These are phyloP conservation scores for Ustilago vetiveriae DNA, from an alignment of 1,284 basidiomycete genomes.

Conservation along the genomic window DNA sequence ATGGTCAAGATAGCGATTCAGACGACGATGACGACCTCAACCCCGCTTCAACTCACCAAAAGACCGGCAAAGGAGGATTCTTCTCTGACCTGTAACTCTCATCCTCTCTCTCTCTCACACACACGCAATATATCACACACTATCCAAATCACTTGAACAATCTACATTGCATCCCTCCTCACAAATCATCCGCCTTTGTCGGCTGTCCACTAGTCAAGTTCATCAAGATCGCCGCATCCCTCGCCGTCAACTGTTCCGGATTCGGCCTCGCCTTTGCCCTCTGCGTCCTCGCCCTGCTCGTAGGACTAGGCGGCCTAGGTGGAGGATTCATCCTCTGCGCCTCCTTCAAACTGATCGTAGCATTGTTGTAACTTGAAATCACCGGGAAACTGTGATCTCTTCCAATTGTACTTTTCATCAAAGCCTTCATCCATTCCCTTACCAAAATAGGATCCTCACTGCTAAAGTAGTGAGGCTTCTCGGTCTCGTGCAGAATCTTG, in stretches of 20 bases:
- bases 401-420: constrained; percentile 98
- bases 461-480: constrained; percentile 90
- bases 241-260: constrained; percentile 83
- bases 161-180: too few relatives aligned
- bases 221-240: constrained; percentile 68
- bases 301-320: constrained; percentile 91
- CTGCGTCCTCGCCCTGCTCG: constrained; percentile 86
- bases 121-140: background rate
- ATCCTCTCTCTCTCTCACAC: background rate
- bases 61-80: constrained; percentile 16
- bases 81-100: constrained; percentile 28
- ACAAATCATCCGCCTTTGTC: constrained; percentile 24
- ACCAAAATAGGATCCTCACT: constrained; percentile 84
- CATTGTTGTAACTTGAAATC: constrained; percentile 94
- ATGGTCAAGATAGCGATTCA: background rate
- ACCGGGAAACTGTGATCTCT: constrained; percentile 75
- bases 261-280: constrained; percentile 86
- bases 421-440: constrained; percentile 98
- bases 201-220: constrained; percentile 33
- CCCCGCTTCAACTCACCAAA: background rate
- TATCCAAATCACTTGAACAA: background rate
- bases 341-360: constrained; percentile 91
- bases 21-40: too few relatives aligned
- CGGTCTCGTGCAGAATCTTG: constrained; percentile 87
- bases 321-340: constrained; percentile 96